These are phyloP conservation scores for Chondrus crispus DNA, from an alignment of 23 red algal genomes.

Conservation along the genomic window DNA sequence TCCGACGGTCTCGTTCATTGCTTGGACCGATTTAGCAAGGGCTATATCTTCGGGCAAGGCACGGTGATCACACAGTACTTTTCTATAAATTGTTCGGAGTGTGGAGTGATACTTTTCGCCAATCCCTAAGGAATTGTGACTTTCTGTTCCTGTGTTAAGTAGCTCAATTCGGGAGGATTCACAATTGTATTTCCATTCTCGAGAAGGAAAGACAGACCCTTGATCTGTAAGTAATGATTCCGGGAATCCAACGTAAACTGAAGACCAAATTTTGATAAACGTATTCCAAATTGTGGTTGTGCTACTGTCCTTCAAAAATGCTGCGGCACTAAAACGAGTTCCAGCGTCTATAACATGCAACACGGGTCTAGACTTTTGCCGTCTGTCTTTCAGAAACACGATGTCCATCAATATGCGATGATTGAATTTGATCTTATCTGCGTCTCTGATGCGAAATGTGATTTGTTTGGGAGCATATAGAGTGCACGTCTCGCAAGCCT, in stretches of 20 bases:
- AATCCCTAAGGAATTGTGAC: background rate
- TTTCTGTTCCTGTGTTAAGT: background rate
- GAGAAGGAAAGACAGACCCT: background rate
- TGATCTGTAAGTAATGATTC: constrained; percentile 2
- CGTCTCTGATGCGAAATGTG: background rate
- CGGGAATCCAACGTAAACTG: background rate
- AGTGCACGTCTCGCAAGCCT: background rate
- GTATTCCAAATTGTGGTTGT: background rate
- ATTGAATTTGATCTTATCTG: background rate
- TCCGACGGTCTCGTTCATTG: background rate
- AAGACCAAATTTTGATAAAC: background rate
- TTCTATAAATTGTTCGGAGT: constrained; percentile 2
- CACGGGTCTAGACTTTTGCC: background rate
- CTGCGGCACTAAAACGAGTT: background rate
- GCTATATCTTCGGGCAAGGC: background rate
- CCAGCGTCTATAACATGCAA: background rate
- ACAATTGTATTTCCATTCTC: background rate
- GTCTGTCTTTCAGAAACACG: background rate
- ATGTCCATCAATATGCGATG: background rate
- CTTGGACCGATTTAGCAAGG: background rate
- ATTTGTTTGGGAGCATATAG: background rate
- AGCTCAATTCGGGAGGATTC: background rate
- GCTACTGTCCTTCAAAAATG: background rate
- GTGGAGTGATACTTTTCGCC: background rate
- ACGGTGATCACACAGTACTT: background rate